Evolutionary conservation across 2,329 filamentous ascomycete genomes (phyloP), one percentile per base, ranked within the genome.

Genomic region (Phyllosticta citriasiana): DNA sequence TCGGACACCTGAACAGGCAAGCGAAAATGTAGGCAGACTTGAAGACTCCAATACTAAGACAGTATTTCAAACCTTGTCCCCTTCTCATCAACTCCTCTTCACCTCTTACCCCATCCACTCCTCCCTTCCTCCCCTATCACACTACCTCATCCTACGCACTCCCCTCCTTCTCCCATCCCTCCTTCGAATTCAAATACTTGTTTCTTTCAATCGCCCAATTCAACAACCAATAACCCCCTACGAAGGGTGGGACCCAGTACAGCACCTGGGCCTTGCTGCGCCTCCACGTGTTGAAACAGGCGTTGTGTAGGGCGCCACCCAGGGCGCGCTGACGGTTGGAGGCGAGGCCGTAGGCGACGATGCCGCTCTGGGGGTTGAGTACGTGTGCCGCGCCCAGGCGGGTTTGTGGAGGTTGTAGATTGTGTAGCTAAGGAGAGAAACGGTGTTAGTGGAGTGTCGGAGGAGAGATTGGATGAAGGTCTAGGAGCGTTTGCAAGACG

Each of bases 231-330:
- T 97, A 99, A 67, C 84, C 91, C 67, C 82, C 76, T 65, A 94
- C 70, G 68, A 96, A 78, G 40, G 92, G 88, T 63, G 94, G 89
- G 25, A 86, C 83, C 77, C 92, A 86, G 83, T 92, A 99, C 68
- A 97, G 85, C 68, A 96, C 85, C 82, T 97, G 94, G 68, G 82
- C 77, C 74, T 85, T 87, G 78, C 88, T 88, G 71, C 94, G 86
- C 76, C 94, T 87, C 84, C 88, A 95, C 69, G 85, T 87, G 84
- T 99, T 99, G 87, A 97, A 97, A 80, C 97, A 78, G 71, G 92
- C 93, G 67, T 88, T 88, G 76, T 93, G 79, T 65, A 82, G 76
- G 63, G 87, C 80, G 70, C 89, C 90, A 65, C 90, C 91, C 68
- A 96, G 82, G 65, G 91, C 89, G 72, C 89, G 87, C 80, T 96